Evolutionary conservation across 2,329 filamentous ascomycete species (phyloP).

Genomic region (Fusarium annulatum): DNA sequence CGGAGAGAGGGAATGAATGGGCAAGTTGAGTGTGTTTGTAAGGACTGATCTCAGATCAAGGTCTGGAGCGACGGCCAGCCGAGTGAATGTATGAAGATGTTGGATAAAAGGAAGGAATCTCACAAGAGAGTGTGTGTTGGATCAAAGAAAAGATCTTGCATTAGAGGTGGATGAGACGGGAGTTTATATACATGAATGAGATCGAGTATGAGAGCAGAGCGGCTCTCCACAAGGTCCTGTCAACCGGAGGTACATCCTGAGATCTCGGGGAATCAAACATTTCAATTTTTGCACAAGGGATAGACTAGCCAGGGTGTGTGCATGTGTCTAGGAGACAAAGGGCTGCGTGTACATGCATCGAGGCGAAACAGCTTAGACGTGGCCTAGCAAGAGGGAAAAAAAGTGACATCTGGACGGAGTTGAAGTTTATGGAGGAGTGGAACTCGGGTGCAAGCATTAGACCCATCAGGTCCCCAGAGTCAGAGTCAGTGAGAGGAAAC

Average conservation of each 20-base stretch:
- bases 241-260: neutral
- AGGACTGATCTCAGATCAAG: conserved; percentile 46
- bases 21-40: conserved; percentile 35
- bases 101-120: conserved; percentile 35
- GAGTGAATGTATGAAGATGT: conserved; percentile 39
- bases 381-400: conserved; percentile 15
- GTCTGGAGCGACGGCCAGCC: conserved; percentile 43
- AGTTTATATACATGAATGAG: neutral
- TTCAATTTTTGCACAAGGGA: conserved; percentile 9
- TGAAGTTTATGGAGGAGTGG: conserved; percentile 20
- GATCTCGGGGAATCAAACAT: conserved; percentile 29
- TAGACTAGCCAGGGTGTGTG: conserved; percentile 6
- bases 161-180: conserved; percentile 28
- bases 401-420: conserved; percentile 28
- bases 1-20: conserved; percentile 42
- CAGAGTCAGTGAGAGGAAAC: conserved; percentile 20
- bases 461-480: conserved; percentile 24
- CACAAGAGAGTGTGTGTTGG: conserved; percentile 34
- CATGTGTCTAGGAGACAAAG: conserved; percentile 31
- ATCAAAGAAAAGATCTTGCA: conserved; percentile 2
- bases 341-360: conserved; percentile 21
- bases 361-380: conserved; percentile 34
- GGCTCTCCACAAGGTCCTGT: conserved; percentile 8
- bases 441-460: conserved; percentile 9
- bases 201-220: conserved; percentile 4